Evolutionary conservation across 139 green algal genomes (phyloP).

Genomic region (Tetraselmis chui): DNA sequence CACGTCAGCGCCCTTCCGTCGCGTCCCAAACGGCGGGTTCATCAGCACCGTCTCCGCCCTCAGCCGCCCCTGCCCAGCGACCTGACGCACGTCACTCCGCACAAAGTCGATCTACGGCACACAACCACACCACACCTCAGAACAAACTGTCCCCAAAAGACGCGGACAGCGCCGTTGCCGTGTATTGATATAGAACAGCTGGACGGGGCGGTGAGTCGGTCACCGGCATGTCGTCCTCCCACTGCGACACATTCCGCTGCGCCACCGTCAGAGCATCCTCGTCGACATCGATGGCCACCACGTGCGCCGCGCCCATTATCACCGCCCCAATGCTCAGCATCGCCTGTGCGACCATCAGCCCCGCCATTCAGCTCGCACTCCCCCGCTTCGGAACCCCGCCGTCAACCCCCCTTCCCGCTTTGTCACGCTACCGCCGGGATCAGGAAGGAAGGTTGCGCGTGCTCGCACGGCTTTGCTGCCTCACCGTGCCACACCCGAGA

Average conservation of each 20-base stretch:
- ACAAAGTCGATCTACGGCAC: conserved; percentile 60
- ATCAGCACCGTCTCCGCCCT: conserved; percentile 82
- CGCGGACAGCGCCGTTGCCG: too few species aligned
- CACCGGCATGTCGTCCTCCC: conserved; percentile 61
- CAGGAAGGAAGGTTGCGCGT: not conserved
- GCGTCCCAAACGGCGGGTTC: conserved; percentile 95
- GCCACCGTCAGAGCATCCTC: conserved; percentile 63
- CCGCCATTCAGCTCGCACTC: not conserved
- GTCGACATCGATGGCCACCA: conserved; percentile 86
- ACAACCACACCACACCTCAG: too few species aligned
- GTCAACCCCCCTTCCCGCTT: not conserved
- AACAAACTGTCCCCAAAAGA: too few species aligned
- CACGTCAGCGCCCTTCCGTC: conserved; percentile 79
- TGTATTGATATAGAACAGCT: too few species aligned
- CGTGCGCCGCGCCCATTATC: conserved; percentile 60
- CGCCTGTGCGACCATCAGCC: conserved; percentile 36
- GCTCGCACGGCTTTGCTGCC: not conserved
- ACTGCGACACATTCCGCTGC: conserved; percentile 60
- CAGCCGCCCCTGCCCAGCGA: conserved; percentile 22
- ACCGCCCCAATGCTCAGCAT: conserved; percentile 79
- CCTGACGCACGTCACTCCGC: conserved; percentile 33
- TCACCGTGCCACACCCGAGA: conserved; percentile 81
- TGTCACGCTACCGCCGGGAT: not conserved
- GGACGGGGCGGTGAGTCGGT: conserved; percentile 1
- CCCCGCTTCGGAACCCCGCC: not conserved